Base-by-base conservation (phyloP, 805 yeast genomes). In the Kodamaea sagamina region DNA sequence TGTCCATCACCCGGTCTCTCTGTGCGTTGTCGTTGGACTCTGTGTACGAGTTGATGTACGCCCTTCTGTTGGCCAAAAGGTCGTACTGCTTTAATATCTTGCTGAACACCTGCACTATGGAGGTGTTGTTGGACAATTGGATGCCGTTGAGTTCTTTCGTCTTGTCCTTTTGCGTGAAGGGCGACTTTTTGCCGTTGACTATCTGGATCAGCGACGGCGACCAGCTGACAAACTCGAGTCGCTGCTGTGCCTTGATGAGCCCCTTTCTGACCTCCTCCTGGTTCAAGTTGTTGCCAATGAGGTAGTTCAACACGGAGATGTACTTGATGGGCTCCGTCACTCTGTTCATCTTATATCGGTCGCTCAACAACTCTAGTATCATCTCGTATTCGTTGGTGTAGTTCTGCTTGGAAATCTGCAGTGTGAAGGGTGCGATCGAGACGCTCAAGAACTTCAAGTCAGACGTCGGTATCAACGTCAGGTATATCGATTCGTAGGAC, bases 391-490 rank as follows among this genome's bases (percentile, higher is more conserved):
- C 92, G 7, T 90, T 84, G 25, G 86, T 75, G 55, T 82, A 78
- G 47, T 88, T 77, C 21, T 83, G 76, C 24, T 50, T 43, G 31
- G 31, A 41, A 22, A 75, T 80, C 55, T 72, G 78, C 13, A 54
- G 57, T 29, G 76, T 71, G 29, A 63, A 63, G 2, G 76, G 75
- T 1, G 72, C 71, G 15, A 70, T 58, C 17, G 75, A 61, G 2
- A 72, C 57, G 1, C 72, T 61, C 29, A 71, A 57, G 46, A 86
- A 88, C 61, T 89, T 95, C 51, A 86, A 68, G 35, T 84, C 84
- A 1, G 96, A 96, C 0, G 89, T 83, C 2, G 97, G 97, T 2
- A 93, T 78, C 50, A 93, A 64, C 1, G 92, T 80, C 1, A 97
- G 82, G 39, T 89, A 64, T 12, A 93, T 80, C 38, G 95, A 84